Conservation (phyloP, 2,329 filamentous ascomycete species). For the Ophiocordyceps australis region DNA sequence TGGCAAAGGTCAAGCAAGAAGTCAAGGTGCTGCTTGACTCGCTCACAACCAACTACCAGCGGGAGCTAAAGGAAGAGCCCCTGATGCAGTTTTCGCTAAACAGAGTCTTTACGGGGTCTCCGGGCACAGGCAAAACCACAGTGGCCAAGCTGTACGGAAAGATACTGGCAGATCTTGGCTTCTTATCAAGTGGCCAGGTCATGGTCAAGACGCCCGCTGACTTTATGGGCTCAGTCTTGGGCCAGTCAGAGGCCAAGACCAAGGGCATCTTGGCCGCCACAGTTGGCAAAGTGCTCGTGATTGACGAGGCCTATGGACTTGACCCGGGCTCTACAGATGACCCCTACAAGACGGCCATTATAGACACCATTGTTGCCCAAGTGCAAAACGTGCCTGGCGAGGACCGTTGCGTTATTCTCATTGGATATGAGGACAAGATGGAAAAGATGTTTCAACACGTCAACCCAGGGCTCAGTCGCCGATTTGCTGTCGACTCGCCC, state of each 20-base stretch:
- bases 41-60: constrained; percentile 43
- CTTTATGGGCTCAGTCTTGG: constrained; percentile 46
- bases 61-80: constrained; percentile 44
- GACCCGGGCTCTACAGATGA: constrained; percentile 16
- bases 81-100: constrained; percentile 45
- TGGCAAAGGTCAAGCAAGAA: constrained; percentile 42
- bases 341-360: constrained; percentile 41
- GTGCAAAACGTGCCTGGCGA: constrained; percentile 53
- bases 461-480: constrained; percentile 49
- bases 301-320: constrained; percentile 64
- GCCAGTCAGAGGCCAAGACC: constrained; percentile 51
- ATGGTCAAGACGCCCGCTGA: constrained; percentile 56
- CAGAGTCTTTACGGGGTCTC: constrained; percentile 49
- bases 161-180: constrained; percentile 48
- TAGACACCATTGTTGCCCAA: constrained; percentile 59
- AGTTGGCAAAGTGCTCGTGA: constrained; percentile 57
- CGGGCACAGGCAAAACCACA: constrained; percentile 62
- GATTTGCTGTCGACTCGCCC: constrained; percentile 44
- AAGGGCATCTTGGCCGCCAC: constrained; percentile 52
- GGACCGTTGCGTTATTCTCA: constrained; percentile 52
- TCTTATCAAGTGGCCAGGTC: constrained; percentile 53
- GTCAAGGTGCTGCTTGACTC: constrained; percentile 40
- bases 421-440: constrained; percentile 56
- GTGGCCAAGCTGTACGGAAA: constrained; percentile 56
- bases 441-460: constrained; percentile 54